These are phyloP conservation scores for Pyrenochaeta sp. DNA, from an alignment of 2,329 filamentous ascomycete genomes.

Conservation along the genomic window DNA sequence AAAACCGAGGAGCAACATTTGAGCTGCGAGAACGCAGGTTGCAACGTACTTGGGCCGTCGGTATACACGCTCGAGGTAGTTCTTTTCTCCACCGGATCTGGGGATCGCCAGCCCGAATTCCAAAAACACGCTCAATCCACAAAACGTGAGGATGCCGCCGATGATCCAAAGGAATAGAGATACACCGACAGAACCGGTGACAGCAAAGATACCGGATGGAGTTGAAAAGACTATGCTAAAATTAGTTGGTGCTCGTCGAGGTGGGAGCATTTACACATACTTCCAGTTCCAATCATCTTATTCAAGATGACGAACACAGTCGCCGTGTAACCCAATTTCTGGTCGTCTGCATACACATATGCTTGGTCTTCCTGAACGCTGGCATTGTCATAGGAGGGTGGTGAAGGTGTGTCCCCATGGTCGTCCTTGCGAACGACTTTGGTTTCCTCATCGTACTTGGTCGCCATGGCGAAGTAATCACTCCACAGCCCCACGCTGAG, in stretches of 20 bases:
- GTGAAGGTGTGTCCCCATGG: conserved; percentile 18
- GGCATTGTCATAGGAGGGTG: conserved; percentile 27
- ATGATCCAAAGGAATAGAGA: conserved; percentile 63
- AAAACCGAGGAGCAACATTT: conserved; percentile 69
- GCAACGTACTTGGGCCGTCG: conserved; percentile 65
- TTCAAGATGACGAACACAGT: conserved; percentile 46
- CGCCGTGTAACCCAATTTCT: conserved; percentile 44
- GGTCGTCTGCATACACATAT: conserved; percentile 40
- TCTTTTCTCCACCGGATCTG: conserved; percentile 69
- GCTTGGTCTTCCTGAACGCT: conserved; percentile 42
- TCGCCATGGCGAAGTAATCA: conserved; percentile 21
- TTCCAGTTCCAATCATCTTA: conserved; percentile 40
- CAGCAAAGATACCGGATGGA: conserved; percentile 63
- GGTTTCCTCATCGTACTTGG: conserved; percentile 26
- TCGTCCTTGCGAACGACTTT: conserved; percentile 24
- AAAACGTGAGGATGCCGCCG: conserved; percentile 62
- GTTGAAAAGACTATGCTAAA: conserved; percentile 59
- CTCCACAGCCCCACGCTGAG: neutral
- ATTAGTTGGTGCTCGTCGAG: conserved; percentile 14
- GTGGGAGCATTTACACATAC: conserved; percentile 19
- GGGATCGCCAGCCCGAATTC: conserved; percentile 70
- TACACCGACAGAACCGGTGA: conserved; percentile 63
- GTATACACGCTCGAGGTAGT: conserved; percentile 71
- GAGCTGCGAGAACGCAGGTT: conserved; percentile 66
- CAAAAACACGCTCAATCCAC: conserved; percentile 67